phyloP scores from a whole-genome alignment of 805 yeast genomes.

The Lipomyces yamadae region DNA sequence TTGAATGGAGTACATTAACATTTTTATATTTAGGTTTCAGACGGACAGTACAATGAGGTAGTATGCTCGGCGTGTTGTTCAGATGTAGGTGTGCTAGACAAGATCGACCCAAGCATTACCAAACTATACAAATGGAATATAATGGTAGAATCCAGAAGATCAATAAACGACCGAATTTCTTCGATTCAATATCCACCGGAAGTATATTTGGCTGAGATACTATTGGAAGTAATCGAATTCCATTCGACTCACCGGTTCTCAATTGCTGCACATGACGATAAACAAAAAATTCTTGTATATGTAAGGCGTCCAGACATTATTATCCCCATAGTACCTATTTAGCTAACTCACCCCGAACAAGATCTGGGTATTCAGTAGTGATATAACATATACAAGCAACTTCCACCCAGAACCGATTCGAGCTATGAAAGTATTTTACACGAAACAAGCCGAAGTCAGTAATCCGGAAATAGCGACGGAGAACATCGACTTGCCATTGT shows the following conservation, averaged over 20 bases:
- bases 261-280: constrained; percentile 33
- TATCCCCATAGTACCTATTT: not conserved
- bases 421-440: constrained; percentile 56
- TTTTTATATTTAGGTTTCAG: not conserved
- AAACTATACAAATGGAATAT: constrained; percentile 65
- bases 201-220: constrained; percentile 40
- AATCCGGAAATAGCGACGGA: constrained; percentile 43
- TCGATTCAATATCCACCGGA: constrained; percentile 9
- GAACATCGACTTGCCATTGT: constrained; percentile 45
- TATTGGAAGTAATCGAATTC: constrained; percentile 53
- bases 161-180: not conserved
- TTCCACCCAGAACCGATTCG: constrained; percentile 35
- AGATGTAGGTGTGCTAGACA: constrained; percentile 3
- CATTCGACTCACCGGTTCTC: constrained; percentile 50
- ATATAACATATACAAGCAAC: constrained; percentile 44
- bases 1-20: constrained; percentile 1
- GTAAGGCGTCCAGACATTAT: constrained; percentile 14
- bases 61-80: constrained; percentile 10
- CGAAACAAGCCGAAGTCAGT: constrained; percentile 29
- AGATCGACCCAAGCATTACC: not conserved
- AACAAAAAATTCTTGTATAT: constrained; percentile 1
- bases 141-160: constrained; percentile 39
- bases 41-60: not conserved
- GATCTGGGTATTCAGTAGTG: constrained; percentile 60
- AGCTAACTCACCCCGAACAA: not conserved